Evolutionary conservation across 2,329 filamentous ascomycete species (phyloP).

Genomic region (Arthrinium puccinioides): DNA sequence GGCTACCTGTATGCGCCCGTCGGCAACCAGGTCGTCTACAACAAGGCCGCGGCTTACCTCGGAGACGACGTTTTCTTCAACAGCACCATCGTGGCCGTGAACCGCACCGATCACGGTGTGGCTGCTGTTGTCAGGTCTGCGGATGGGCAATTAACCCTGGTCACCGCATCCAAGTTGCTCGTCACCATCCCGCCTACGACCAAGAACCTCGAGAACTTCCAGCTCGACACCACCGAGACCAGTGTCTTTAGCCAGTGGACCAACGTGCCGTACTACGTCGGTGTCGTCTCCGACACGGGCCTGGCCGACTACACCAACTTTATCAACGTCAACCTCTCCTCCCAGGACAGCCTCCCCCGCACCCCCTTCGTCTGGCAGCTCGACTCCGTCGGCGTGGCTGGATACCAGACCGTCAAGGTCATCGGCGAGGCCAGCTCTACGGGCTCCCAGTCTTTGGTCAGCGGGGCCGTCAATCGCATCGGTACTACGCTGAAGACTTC

Average conservation of each 20-base stretch:
- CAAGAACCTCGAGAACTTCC: conserved; percentile 15
- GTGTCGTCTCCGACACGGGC: conserved; percentile 9
- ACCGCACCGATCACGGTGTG: not conserved
- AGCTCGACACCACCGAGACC: conserved; percentile 16
- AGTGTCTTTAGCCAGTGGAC: conserved; percentile 18
- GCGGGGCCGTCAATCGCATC: not conserved
- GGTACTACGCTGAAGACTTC: not conserved
- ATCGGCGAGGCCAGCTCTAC: conserved; percentile 8
- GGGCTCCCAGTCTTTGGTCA: conserved; percentile 4
- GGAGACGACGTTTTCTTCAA: not conserved
- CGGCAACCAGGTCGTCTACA: conserved; percentile 2
- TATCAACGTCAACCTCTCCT: conserved; percentile 10
- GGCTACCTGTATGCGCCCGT: not conserved
- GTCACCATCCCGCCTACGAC: conserved; percentile 19
- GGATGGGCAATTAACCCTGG: not conserved
- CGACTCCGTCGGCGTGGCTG: conserved; percentile 11
- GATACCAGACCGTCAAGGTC: conserved; percentile 12
- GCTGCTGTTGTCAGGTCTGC: conserved; percentile 1
- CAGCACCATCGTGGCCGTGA: not conserved
- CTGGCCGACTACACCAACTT: conserved; percentile 5
- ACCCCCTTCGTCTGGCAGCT: conserved; percentile 11
- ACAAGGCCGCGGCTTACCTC: not conserved
- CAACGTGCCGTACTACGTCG: conserved; percentile 13
- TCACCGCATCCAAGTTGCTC: conserved; percentile 15
- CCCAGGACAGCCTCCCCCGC: conserved; percentile 5